Evolutionary conservation across 192 early-diverging fungal species (phyloP), one percentile per base, ranked within the genome.

Genomic region (Linnemannia exigua): DNA sequence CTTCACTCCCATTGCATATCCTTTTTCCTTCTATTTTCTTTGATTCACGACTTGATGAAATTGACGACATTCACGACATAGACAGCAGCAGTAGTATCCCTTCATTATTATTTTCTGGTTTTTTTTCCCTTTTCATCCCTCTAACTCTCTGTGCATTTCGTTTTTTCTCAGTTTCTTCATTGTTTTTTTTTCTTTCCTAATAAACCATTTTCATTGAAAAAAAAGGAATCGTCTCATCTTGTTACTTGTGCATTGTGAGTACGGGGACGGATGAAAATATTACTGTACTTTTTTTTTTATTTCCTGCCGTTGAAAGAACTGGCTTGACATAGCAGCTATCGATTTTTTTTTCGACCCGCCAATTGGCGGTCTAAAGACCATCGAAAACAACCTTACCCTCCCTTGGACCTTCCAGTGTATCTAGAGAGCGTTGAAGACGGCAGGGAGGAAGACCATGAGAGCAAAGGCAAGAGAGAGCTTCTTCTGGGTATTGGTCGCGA

Each of bases 1-100:
- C 41, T 9, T 9, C 41, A 44, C 41, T 44, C 41, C 41, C 41
- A 44, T 44, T 44, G 41, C 41, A 44, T 44, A 44, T 44, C 41
- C 41, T 9, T 9, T 44, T 44, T 44, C 31, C 28, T 63, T 33
- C 31, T 15, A 14, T 31, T 63, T 63, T 25, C n/a, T 58, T 63
- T 1, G 28, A 63, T 63, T 44, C 28, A 63, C 31, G 58, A 63
- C 58, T 63, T 63, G 58, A 63, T 31, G 58, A 63, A 63, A 63
- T 63, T 63, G 58, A 63, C 58, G 58, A 63, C 58, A 63, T 63
- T 63, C 58, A 63, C 58, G 58, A 63, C 58, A 63, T 63, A 63
- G 58, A 63, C 58, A 63, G 58, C 58, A 63, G 58, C 28, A 63
- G 41, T 9, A 44, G 41, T 44, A 44, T 3, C 9, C 3, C 9